A percentile compares a stretch with the other conserved stretches of the same genome.
Conservation (phyloP, 495 filamentous ascomycete genomes). For the Geoglossum glabrum region DNA sequence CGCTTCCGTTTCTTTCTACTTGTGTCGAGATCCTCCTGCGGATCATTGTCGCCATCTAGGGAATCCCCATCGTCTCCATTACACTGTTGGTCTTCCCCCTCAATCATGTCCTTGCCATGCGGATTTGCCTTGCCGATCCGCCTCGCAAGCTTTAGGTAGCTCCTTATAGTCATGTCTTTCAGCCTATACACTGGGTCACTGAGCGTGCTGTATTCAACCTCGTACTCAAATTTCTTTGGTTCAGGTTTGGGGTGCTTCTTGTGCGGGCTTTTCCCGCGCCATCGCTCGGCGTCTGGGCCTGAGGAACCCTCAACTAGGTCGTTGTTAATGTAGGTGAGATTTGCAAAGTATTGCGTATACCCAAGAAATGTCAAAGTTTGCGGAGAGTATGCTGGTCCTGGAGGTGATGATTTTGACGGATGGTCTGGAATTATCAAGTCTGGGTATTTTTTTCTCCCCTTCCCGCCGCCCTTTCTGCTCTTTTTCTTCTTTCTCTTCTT, state of each 20-base stretch:
- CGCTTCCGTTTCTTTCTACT: slow-evolving; percentile 13
- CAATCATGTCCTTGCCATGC: slow-evolving; percentile 13
- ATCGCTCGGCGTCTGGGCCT: slow-evolving; percentile 16
- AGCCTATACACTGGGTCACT: slow-evolving; percentile 55
- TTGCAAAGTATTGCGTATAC: slow-evolving; percentile 84
- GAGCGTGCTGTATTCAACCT: slow-evolving; percentile 73
- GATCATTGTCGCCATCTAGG: slow-evolving; percentile 7
- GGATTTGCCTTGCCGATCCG: slow-evolving; percentile 44
- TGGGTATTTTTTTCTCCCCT: slow-evolving; percentile 35
- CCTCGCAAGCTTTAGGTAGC: slow-evolving; percentile 55
- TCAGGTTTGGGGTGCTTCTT: slow-evolving; percentile 23
- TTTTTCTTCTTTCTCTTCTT: slow-evolving; percentile 26
- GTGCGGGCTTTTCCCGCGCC: slow-evolving; percentile 26
- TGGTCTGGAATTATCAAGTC: slow-evolving; percentile 44
- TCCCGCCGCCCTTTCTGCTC: slow-evolving; percentile 19
- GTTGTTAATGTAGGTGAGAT: slow-evolving; percentile 72
- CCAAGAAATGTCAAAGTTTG: slow-evolving; percentile 57
- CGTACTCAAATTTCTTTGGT: slow-evolving; percentile 45
- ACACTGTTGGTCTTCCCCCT: slow-evolving; percentile 6
- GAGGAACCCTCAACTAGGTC: slow-evolving; percentile 19
- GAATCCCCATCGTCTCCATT: slow-evolving; percentile 8
- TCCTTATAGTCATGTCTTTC: slow-evolving; percentile 69
- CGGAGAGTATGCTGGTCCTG: slow-evolving; percentile 80
- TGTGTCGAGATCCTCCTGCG: neutral
- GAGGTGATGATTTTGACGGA: slow-evolving; percentile 51